These are phyloP conservation scores for Carpinus fangiana DNA, from an alignment of 306 rosid species.

Conservation along the genomic window DNA sequence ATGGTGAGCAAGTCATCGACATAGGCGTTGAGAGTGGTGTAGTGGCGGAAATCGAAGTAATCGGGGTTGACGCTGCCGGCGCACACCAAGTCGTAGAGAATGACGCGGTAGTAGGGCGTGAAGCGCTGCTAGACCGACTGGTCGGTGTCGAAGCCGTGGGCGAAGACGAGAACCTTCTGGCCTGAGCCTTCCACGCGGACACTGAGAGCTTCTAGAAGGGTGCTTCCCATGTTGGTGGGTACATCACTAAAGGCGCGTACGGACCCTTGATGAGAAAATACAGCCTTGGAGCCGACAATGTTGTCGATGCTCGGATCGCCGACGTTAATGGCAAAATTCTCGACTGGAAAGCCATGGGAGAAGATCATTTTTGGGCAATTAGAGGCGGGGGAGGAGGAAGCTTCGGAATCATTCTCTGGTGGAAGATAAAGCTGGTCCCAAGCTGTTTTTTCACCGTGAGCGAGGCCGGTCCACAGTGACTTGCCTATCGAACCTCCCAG, in stretches of 20 bases:
- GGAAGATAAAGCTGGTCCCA: slow-evolving; percentile 86
- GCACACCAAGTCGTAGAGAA: slow-evolving; percentile 93
- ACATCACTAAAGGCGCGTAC: slow-evolving; percentile 71
- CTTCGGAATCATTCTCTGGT: slow-evolving; percentile 77
- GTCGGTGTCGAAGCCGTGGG: slow-evolving; percentile 96
- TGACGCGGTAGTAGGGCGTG: slow-evolving; percentile 62
- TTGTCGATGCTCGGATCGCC: slow-evolving; percentile 57
- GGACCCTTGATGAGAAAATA: slow-evolving; percentile 35
- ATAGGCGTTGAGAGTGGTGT: slow-evolving; percentile 81
- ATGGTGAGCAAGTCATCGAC: slow-evolving; percentile 81
- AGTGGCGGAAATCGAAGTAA: slow-evolving; percentile 77
- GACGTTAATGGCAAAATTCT: slow-evolving; percentile 56
- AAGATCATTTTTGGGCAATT: slow-evolving; percentile 84
- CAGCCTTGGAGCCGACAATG: slow-evolving; percentile 66
- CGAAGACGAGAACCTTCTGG: slow-evolving; percentile 57
- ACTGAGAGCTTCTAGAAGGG: slow-evolving; percentile 65
- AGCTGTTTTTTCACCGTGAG: slow-evolving; percentile 65
- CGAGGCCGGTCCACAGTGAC: slow-evolving; percentile 32
- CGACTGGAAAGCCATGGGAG: slow-evolving; percentile 71
- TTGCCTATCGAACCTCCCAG: slow-evolving; percentile 93
- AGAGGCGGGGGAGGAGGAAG: slow-evolving; percentile 62
- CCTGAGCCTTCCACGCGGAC: slow-evolving; percentile 87
- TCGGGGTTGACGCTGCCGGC: slow-evolving; percentile 99
- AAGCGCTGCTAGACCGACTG: slow-evolving; percentile 94
- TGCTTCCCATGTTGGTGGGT: slow-evolving; percentile 43